Evolutionary conservation across 1,284 basidiomycete species (phyloP), one percentile per base, ranked within the genome.

Genomic region (Flammula alnicola): DNA sequence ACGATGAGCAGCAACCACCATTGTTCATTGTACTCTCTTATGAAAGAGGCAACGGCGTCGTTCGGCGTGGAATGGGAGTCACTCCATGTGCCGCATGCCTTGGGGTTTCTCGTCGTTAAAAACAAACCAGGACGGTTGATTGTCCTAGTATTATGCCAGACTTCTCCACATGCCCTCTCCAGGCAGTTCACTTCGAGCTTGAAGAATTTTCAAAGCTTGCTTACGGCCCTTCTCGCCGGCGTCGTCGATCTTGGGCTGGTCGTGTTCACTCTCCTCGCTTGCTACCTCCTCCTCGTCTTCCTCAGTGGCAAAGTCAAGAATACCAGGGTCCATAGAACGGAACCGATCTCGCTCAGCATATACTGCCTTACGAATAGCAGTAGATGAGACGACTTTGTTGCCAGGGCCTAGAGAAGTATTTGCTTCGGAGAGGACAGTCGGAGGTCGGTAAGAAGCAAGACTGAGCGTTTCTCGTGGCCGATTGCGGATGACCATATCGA

Each of bases 101-200:
- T n/a, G n/a, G n/a, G n/a, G n/a, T n/a, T n/a, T n/a, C n/a, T n/a
- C n/a, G n/a, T n/a, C n/a, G n/a, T n/a, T n/a, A n/a, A n/a, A n/a
- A n/a, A n/a, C n/a, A n/a, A n/a, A n/a, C n/a, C n/a, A 27, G 23
- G 11, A 9, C 17, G 3, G 26, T 16, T 8, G n/a, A 32, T n/a
- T n/a, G n/a, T n/a, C n/a, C n/a, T n/a, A 25, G 22, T 27, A 69
- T 43, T 59, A 75, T 38, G 82, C 85, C 59, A 90, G 69, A 73
- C 87, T 91, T 61, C 86, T 77, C 87, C 87, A 91, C 85, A 91
- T 88, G 20, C 84, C 82, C 33, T 76, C 81, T 54, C 76, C 79
- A 9, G 84, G 85, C 23, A 87, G 51, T 62, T 76, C 72, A 54
- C 76, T 82, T 39, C 83, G 73, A 14, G 79, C 79, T 63, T 87